Conservation (phyloP, 2,329 filamentous ascomycete genomes). For the Xylariaceae sp. region DNA sequence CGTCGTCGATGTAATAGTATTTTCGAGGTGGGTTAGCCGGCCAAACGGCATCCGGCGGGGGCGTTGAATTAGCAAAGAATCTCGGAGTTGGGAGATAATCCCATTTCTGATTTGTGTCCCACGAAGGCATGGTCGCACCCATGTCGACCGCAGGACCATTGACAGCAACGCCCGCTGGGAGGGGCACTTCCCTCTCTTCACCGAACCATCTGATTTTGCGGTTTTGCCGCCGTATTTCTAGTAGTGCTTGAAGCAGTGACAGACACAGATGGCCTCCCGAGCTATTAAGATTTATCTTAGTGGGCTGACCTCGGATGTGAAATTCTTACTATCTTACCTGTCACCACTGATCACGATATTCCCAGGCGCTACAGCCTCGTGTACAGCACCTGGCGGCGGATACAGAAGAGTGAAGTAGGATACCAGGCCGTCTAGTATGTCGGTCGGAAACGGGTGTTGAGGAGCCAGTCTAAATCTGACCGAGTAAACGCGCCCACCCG, state of each 20-base stretch:
- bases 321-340: conserved; percentile 44
- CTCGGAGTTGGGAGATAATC: conserved; percentile 64
- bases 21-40: conserved; percentile 57
- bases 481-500: conserved; percentile 68
- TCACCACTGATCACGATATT: conserved; percentile 76
- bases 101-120: conserved; percentile 54
- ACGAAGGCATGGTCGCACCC: conserved; percentile 62
- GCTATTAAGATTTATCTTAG: conserved; percentile 39
- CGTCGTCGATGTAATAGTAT: conserved; percentile 58
- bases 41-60: conserved; percentile 57
- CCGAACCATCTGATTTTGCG: conserved; percentile 63
- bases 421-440: conserved; percentile 71
- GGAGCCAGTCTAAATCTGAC: conserved; percentile 77
- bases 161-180: conserved; percentile 67
- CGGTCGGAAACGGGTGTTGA: conserved; percentile 73
- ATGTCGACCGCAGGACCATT: conserved; percentile 75
- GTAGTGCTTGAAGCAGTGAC: conserved; percentile 67
- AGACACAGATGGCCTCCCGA: conserved; percentile 74
- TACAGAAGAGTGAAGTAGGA: conserved; percentile 75
- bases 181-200: conserved; percentile 56
- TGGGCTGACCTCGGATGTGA: not conserved
- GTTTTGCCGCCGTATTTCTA: conserved; percentile 59
- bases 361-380: conserved; percentile 64
- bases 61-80: conserved; percentile 30
- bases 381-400: conserved; percentile 68